These are phyloP conservation scores for Collybia sp. DNA, from an alignment of 768 basidiomycete genomes.

Conservation along the genomic window DNA sequence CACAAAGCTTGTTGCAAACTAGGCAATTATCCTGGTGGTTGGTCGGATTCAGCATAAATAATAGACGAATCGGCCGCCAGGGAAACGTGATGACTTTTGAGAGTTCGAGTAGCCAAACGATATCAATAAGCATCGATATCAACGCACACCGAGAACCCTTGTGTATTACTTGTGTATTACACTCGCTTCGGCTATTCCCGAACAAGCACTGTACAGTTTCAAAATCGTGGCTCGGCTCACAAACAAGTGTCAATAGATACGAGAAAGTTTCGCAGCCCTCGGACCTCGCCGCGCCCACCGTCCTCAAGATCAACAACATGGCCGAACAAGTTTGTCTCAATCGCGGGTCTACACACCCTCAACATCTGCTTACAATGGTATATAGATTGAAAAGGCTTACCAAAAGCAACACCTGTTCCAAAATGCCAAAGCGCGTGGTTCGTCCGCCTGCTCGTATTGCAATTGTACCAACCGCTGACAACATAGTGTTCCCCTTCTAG, in stretches of 20 bases:
- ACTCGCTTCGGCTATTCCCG: constrained; percentile 25
- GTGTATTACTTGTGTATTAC: too few species aligned
- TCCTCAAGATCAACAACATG: constrained; percentile 47
- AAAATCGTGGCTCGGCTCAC: constrained; percentile 32
- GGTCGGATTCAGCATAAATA: too few species aligned
- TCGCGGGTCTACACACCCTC: background rate
- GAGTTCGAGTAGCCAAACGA: too few species aligned
- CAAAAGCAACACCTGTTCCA: constrained; percentile 99
- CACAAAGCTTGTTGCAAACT: too few species aligned
- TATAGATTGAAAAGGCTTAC: constrained; percentile 92
- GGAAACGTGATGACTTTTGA: too few species aligned
- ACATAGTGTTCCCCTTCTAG: constrained; percentile 30
- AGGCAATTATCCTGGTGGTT: too few species aligned
- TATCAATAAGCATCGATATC: too few species aligned
- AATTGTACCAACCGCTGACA: background rate
- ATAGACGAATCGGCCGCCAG: too few species aligned
- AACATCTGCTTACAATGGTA: constrained; percentile 1
- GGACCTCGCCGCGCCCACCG: constrained; percentile 26
- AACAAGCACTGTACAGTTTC: constrained; percentile 35
- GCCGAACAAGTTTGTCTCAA: constrained; percentile 51
- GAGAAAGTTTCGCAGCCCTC: constrained; percentile 23
- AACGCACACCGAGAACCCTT: too few species aligned
- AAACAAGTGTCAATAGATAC: constrained; percentile 39
- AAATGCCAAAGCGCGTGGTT: constrained; percentile 91
- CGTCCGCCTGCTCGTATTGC: constrained; percentile 27